Base-by-base conservation (phyloP, 2,329 filamentous ascomycete species). In the Colletotrichum sp. region DNA sequence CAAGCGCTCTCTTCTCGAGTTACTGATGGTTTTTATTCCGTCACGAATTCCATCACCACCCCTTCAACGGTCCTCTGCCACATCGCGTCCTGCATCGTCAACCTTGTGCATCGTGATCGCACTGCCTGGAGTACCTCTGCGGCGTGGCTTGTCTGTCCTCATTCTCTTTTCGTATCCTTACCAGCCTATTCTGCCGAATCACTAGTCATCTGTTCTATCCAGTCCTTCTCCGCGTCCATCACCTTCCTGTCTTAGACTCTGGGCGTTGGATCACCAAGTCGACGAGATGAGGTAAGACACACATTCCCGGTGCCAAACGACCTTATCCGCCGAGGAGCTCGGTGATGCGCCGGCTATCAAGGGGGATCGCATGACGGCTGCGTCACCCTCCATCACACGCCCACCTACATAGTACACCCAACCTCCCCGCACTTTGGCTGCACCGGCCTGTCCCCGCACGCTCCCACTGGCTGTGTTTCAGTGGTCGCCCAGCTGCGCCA, bases 321-420 rank as follows among this genome's bases (percentile, higher is more conserved):
- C n/a, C 44, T 52, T 52, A 71, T 71, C 49, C 21, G 21, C 49
- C 21, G 28, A 71, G 24, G 57, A 65, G 16, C 65, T 66, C 30
- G 55, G 49, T 36, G 68, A 28, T 49, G 52, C 34, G 36, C 49
- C 70, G 74, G 64, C 74, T 69, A 68, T 21, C 57, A 64, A 73
- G 44, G 73, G 72, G 64, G 70, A 76, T 76, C 74, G 74, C 70
- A 68, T 69, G 64, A 73, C 73, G 70, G 74, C 74, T 76, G 74
- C 74, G 74, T 76, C 74, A 76, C 70, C 68, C 32, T 71, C 60
- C 49, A 65, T 60, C 67, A 71, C 67, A 75, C 68, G 44, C 57
- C 80, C 2, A 79, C 36, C 44, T 62, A 55, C 28, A 30, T 30
- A 30, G 28, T 30, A 30, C 71, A 21, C 59, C 70, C 16, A 78